These are phyloP conservation scores for Dillenia turbinata DNA, from an alignment of 164 flowering plant genomes.

Conservation along the genomic window DNA sequence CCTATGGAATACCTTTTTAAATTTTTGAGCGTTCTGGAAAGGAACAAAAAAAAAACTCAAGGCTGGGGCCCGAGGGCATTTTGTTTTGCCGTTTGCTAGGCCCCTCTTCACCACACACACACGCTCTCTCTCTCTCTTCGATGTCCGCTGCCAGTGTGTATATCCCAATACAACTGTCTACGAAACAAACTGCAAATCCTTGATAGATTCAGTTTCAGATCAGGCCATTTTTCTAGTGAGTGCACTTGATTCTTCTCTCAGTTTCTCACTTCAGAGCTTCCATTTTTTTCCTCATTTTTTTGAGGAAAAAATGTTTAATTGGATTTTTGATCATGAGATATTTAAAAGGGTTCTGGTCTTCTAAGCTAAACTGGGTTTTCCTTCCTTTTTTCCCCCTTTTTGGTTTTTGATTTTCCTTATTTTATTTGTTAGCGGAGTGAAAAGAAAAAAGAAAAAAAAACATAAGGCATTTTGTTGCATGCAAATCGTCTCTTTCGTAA, in stretches of 20 bases:
- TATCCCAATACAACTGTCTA: no score
- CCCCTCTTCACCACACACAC: no score
- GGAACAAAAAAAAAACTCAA: no score
- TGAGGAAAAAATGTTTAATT: not conserved
- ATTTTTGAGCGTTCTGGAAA: no score
- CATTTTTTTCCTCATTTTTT: not conserved
- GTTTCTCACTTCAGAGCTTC: not conserved
- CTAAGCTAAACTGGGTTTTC: not conserved
- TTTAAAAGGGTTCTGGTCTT: not conserved
- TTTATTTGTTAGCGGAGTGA: not conserved
- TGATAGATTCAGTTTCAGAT: slow-evolving; percentile 9
- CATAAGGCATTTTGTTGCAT: not conserved
- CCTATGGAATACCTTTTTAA: no score
- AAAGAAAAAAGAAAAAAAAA: no score
- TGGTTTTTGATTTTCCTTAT: not conserved
- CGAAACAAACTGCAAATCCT: no score
- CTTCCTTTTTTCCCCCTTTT: not conserved
- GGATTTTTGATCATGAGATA: not conserved
- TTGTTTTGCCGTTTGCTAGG: no score
- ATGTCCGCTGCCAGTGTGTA: no score
- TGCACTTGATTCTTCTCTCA: not conserved
- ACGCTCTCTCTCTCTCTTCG: no score
- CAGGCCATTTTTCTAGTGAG: slow-evolving; percentile 10
- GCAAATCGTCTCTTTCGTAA: not conserved
- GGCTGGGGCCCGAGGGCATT: no score